Evolutionary conservation across 1,139 yeast species (phyloP), one percentile per base, ranked within the genome.

Genomic region (Pichia sp.): DNA sequence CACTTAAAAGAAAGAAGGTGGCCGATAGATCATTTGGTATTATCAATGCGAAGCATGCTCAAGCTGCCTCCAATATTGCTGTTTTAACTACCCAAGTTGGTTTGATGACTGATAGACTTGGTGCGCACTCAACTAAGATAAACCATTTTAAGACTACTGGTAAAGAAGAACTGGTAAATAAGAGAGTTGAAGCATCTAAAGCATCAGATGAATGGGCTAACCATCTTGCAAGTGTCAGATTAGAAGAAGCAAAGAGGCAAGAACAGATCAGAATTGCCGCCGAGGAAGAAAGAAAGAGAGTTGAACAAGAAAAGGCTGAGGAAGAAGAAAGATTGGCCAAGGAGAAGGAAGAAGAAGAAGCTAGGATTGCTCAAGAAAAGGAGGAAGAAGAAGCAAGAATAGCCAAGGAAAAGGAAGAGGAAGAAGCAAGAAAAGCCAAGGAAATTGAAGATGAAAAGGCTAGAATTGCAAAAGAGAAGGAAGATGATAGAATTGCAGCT

Each of bases 231-330:
- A 54, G 50, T 43, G 54, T 61, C 54, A 67, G 78, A 53, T 58
- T 68, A 27, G 73, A 70, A 53, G 78, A 75, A 36, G 65, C 66
- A 39, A 68, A 72, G 52, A 77, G 69, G 38, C 75, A 71, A 46
- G 78, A 72, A 52, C 70, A 73, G 44, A 64, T 66, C 51, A 67
- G 64, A 53, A 56, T 68, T 34, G 64, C 62, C 44, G 64, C 63
- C 11, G 67, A 72, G 53, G 76, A 69, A 48, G 78, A 74, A 54
- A 64, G 74, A 46, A 76, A 72, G 55, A 64, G 71, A 54, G 47
- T 64, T 40, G 66, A 61, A 47, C 62, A 66, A 55, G 63, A 60
- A 50, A 55, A 54, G 45, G 45, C 27, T 8, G 67, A 66, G 52
- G 64, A 62, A 48, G 65, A 61, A 43, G 64, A 57, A 44, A 59